Conservation (phyloP, 2,329 filamentous ascomycete species). For the Pyricularia sp. region DNA sequence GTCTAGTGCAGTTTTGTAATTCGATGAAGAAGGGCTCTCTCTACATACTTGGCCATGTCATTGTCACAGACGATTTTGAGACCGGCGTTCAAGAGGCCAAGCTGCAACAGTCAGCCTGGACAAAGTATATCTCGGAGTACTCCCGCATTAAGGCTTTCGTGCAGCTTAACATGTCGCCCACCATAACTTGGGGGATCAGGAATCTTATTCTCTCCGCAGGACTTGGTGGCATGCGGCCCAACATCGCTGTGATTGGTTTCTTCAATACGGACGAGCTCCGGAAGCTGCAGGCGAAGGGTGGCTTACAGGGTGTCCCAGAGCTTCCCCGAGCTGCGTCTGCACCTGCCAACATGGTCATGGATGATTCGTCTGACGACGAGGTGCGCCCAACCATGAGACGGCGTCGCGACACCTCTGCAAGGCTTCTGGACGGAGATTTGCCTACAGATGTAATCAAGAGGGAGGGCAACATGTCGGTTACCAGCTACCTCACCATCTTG, state of each 20-base stretch:
- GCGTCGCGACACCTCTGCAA: constrained; percentile 45
- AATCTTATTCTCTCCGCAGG: constrained; percentile 77
- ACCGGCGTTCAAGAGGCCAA: constrained; percentile 72
- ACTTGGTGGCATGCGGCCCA: constrained; percentile 79
- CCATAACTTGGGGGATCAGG: constrained; percentile 74
- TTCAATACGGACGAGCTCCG: constrained; percentile 74
- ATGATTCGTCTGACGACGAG: background rate
- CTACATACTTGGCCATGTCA: constrained; percentile 80
- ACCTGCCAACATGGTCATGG: background rate
- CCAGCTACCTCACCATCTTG: constrained; percentile 71
- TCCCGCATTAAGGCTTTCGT: constrained; percentile 85
- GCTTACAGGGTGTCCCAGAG: background rate
- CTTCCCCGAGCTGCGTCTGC: background rate
- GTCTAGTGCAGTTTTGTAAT: constrained; percentile 85
- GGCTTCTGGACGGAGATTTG: constrained; percentile 46
- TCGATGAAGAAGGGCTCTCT: constrained; percentile 80
- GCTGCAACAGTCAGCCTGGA: constrained; percentile 73
- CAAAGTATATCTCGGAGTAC: constrained; percentile 73
- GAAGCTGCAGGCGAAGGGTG: constrained; percentile 30
- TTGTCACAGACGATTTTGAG: constrained; percentile 75
- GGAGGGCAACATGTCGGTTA: constrained; percentile 59
- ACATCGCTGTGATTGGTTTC: constrained; percentile 74
- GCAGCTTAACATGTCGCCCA: constrained; percentile 74
- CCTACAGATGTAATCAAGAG: constrained; percentile 62
- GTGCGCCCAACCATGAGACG: constrained; percentile 19